Evolutionary conservation across 176 grass and related monocot species (phyloP).

Genomic region (Ampelocalamus luodianensis): DNA sequence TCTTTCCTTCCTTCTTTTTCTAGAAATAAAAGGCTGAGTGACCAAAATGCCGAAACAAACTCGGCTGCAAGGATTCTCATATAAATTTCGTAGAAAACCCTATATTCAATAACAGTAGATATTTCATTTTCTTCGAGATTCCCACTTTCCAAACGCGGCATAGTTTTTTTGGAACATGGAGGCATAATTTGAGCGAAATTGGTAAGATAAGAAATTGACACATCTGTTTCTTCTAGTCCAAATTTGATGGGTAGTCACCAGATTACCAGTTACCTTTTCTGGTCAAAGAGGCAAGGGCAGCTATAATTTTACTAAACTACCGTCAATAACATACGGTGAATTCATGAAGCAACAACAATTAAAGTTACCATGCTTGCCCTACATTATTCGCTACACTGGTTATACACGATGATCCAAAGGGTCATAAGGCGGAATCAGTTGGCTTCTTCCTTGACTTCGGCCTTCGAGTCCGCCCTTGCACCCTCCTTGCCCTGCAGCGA

Average conservation of each 20-base stretch:
- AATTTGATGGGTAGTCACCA: not conserved
- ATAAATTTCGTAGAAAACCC: too few species aligned
- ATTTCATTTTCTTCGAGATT: not conserved
- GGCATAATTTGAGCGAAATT: not conserved
- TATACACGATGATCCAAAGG: slow-evolving; percentile 27
- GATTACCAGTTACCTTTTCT: not conserved
- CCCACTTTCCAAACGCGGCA: not conserved
- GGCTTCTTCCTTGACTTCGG: not conserved
- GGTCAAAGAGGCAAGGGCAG: not conserved
- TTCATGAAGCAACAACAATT: slow-evolving; percentile 8
- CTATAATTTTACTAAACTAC: slow-evolving; percentile 4
- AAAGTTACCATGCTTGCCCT: slow-evolving; percentile 30
- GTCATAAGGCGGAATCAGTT: slow-evolving; percentile 32
- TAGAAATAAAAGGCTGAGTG: too few species aligned
- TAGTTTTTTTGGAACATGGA: not conserved
- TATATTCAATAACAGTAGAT: not conserved
- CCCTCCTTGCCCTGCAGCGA: slow-evolving; percentile 13
- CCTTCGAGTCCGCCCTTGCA: not conserved
- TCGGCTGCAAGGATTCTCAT: too few species aligned
- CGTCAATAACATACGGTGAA: not conserved
- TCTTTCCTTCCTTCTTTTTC: too few species aligned
- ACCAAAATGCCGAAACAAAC: too few species aligned
- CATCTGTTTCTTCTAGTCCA: not conserved
- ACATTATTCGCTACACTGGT: slow-evolving; percentile 52
- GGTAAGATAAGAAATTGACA: not conserved